Evolutionary conservation across 1,139 yeast species (phyloP).

Genomic region (Yamadazyma trypodendri): DNA sequence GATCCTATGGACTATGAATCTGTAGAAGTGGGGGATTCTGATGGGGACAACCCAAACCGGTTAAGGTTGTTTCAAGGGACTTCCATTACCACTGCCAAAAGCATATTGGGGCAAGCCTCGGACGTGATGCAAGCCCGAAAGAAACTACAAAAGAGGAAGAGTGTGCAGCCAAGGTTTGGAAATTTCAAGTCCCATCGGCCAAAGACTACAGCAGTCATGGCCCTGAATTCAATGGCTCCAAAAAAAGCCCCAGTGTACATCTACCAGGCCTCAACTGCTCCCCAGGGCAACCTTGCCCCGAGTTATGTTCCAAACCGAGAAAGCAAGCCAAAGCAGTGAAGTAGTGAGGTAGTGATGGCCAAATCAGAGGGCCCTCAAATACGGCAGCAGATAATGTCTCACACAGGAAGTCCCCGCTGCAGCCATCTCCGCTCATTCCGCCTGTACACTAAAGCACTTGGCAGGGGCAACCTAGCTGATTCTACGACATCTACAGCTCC

Average conservation of each 20-base stretch:
- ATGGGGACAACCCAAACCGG: not conserved
- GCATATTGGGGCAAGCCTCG: not conserved
- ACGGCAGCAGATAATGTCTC: too few species aligned
- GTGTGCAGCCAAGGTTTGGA: not conserved
- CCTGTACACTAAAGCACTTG: too few species aligned
- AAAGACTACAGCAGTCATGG: too few species aligned
- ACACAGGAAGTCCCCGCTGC: too few species aligned
- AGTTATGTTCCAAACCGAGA: slow-evolving; percentile 22
- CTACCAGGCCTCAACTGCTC: slow-evolving; percentile 5
- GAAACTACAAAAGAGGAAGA: not conserved
- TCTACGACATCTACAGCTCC: not conserved
- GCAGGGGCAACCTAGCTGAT: too few species aligned
- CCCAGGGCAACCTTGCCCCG: slow-evolving; percentile 24
- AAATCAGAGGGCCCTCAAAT: too few species aligned
- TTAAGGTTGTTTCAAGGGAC: not conserved
- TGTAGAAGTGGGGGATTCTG: not conserved
- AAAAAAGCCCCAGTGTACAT: not conserved
- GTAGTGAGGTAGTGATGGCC: too few species aligned
- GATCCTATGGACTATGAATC: slow-evolving; percentile 1
- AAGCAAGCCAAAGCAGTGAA: too few species aligned
- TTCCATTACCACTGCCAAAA: slow-evolving; percentile 1
- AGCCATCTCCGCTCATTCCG: too few species aligned
- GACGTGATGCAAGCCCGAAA: not conserved
- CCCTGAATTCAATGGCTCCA: too few species aligned
- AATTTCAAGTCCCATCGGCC: slow-evolving; percentile 2